Conservation (phyloP, 2,329 filamentous ascomycete species). For the Bipolaris sorokiniana region DNA sequence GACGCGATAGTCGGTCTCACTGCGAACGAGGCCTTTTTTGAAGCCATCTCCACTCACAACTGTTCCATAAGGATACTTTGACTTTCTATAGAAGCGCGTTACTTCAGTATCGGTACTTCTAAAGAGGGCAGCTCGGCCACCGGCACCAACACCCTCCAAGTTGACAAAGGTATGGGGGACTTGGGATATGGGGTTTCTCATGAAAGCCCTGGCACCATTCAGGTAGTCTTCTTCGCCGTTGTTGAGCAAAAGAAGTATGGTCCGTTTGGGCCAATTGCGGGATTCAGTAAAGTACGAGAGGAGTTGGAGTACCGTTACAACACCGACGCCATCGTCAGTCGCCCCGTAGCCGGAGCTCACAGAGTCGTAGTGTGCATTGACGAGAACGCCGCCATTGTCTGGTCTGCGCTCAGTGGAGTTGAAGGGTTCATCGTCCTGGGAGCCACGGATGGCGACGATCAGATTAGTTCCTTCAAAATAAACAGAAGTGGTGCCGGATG, state of each 20-base stretch:
- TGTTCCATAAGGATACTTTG: conserved; percentile 79
- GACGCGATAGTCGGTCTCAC: conserved; percentile 87
- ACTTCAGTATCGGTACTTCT: conserved; percentile 86
- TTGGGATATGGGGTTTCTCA: conserved; percentile 78
- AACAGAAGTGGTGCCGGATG: conserved; percentile 59
- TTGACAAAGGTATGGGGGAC: conserved; percentile 91
- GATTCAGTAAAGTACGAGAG: conserved; percentile 80
- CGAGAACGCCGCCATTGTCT: conserved; percentile 77
- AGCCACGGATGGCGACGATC: conserved; percentile 87
- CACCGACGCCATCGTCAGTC: conserved; percentile 91
- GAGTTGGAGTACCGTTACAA: conserved; percentile 83
- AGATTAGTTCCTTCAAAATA: conserved; percentile 96
- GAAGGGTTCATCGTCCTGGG: conserved; percentile 74
- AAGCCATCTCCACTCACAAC: conserved; percentile 87
- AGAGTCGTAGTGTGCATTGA: conserved; percentile 95
- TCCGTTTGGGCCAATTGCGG: conserved; percentile 74
- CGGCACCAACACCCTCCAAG: conserved; percentile 91
- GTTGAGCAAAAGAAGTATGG: conserved; percentile 86
- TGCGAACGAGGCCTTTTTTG: conserved; percentile 75
- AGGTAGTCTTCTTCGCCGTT: conserved; percentile 95
- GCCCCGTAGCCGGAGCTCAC: conserved; percentile 92
- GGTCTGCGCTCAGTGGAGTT: conserved; percentile 59
- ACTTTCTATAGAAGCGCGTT: conserved; percentile 75
- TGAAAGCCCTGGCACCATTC: conserved; percentile 84
- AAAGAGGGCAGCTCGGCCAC: conserved; percentile 86